Evolutionary conservation across 1,284 basidiomycete species (phyloP), one percentile per base, ranked within the genome.

Genomic region (Leccinum solheimii): DNA sequence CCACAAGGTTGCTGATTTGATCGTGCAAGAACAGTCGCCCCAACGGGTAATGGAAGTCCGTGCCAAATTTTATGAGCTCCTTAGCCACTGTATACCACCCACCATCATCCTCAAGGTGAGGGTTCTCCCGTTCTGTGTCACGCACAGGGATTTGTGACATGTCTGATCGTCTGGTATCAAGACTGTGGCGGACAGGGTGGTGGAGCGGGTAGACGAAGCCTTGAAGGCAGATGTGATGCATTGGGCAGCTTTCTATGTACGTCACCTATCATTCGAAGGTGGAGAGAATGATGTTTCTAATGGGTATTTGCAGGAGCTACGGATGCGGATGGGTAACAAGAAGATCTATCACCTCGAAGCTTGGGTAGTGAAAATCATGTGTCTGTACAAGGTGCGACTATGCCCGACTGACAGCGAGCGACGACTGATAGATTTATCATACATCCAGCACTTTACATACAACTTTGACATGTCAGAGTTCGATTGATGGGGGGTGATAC

Each of bases 21-120:
- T 99, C 68, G 79, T 98, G n/a, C 83, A 86, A 66, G 94, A 98
- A 70, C 97, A 98, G 76, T 86, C 89, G n/a, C 95, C 97, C 13
- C 86, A 90, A 62, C 86, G 89, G 59, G 86, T 99, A 56, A 91
- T 98, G 82, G 93, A 95, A 71, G 92, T 98, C 10, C 85, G 97
- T 59, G 85, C 86, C 40, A 98, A 97, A 78, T 83, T 98, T 57
- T 99, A 99, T 75, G 97, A 99, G 77, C 81, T 99, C 54, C 81
- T 99, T 62, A 94, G 92, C 63, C 97, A 99, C 74, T 98, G 97
- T 74, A 98, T 99, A 75, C 97, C 97, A n/a, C 91, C 97, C 2
- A 91, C 92, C 0, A 79, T 96, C 49, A 87, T 98, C 53, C 76
- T 98, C 53, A 95, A 97, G 84, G 95, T 95, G 58, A 59, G 79